Evolutionary conservation across 108 stramenopile genomes (phyloP).

Genomic region (Cyclotella baltica): DNA sequence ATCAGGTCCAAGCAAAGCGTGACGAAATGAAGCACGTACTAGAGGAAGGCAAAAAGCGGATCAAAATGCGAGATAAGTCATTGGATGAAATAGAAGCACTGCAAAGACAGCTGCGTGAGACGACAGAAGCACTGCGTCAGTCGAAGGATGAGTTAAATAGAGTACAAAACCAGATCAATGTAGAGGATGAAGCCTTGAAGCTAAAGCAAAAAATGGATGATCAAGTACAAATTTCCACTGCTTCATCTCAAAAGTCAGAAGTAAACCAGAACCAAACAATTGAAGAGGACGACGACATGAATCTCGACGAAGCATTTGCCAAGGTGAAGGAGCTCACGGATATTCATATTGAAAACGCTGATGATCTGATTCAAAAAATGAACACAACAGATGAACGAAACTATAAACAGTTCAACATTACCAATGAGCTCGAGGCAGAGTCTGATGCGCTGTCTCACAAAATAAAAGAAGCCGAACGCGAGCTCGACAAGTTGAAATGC

Average conservation of each 20-base stretch:
- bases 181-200: neutral
- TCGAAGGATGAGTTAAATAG: constrained; percentile 1
- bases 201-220: neutral
- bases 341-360: constrained; percentile 10
- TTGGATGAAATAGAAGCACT: constrained; percentile 1
- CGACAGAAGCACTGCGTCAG: neutral
- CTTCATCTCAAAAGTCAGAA: neutral
- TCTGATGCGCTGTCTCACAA: neutral
- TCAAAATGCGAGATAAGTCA: constrained; percentile 20
- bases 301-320: constrained; percentile 10
- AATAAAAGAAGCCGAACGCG: neutral
- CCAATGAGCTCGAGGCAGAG: constrained; percentile 24
- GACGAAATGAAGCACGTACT: constrained; percentile 11
- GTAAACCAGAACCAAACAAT: neutral
- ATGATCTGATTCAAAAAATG: constrained; percentile 16
- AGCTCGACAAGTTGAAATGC: constrained; percentile 19
- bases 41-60: constrained; percentile 4
- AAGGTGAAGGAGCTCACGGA: constrained; percentile 10
- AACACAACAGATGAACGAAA: neutral
- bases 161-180: neutral
- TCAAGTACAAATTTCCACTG: neutral
- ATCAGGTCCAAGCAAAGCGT: neutral
- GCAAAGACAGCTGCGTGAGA: constrained; percentile 5
- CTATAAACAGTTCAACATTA: constrained; percentile 9
- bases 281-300: constrained; percentile 21